These are phyloP conservation scores for Fraxinus sp. DNA, from an alignment of 305 asterid genomes.

Conservation along the genomic window DNA sequence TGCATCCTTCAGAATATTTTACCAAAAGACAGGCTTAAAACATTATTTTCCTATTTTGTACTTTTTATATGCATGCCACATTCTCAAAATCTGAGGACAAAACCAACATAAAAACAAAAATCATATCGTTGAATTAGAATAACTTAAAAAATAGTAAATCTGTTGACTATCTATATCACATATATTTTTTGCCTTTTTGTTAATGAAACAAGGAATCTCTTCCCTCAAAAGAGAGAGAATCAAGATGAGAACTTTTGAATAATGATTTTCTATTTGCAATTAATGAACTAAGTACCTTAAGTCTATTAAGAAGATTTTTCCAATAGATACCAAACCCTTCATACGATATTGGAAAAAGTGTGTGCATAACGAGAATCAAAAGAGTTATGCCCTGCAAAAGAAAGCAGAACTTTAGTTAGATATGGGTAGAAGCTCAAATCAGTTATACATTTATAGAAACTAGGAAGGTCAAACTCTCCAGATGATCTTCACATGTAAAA, in stretches of 20 bases:
- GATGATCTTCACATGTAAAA: background rate
- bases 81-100: background rate
- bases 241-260: slow-evolving; percentile 7
- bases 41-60: background rate
- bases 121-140: background rate
- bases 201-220: slow-evolving; percentile 17
- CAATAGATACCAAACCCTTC: slow-evolving; percentile 76
- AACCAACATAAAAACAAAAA: background rate
- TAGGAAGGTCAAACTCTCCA: background rate
- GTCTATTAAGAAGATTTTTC: slow-evolving; percentile 62
- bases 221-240: slow-evolving; percentile 10
- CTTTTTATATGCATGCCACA: background rate
- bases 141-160: slow-evolving; percentile 1
- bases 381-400: slow-evolving; percentile 65
- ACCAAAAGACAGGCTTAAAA: background rate
- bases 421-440: background rate
- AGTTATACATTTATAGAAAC: background rate
- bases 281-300: slow-evolving; percentile 54
- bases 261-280: slow-evolving; percentile 16
- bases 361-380: slow-evolving; percentile 62
- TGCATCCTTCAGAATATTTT: background rate
- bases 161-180: background rate
- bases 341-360: slow-evolving; percentile 66
- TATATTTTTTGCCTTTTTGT: background rate
- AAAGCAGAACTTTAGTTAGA: background rate